Evolutionary conservation across 139 green algal species (phyloP).

Genomic region (Picochlorum sp.): DNA sequence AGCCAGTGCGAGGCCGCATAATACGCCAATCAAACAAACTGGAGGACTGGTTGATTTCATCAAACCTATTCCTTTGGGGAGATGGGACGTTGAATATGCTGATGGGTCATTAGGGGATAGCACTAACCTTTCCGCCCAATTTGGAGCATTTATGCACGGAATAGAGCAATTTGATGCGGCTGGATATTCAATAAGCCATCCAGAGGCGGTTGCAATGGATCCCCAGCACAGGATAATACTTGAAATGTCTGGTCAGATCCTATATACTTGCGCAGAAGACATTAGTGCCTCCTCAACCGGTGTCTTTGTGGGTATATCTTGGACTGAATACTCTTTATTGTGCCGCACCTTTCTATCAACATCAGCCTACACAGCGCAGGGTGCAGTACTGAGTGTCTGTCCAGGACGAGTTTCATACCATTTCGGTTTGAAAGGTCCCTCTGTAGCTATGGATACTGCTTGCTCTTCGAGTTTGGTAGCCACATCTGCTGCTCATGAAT

Average conservation of each 20-base stretch:
- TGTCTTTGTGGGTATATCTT: slow-evolving; percentile 44
- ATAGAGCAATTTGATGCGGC: slow-evolving; percentile 50
- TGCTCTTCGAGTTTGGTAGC: too few relatives aligned
- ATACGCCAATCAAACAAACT: background rate
- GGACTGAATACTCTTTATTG: slow-evolving; percentile 60
- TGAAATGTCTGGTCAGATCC: slow-evolving; percentile 30
- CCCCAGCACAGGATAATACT: slow-evolving; percentile 78
- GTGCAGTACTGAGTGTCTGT: slow-evolving; percentile 53
- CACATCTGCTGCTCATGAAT: too few relatives aligned
- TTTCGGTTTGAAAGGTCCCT: too few relatives aligned
- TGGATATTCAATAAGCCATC: slow-evolving; percentile 38
- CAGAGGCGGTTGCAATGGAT: slow-evolving; percentile 58
- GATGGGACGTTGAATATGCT: slow-evolving; percentile 39
- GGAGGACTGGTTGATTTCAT: slow-evolving; percentile 15
- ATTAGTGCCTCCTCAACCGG: slow-evolving; percentile 3
- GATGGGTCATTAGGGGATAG: slow-evolving; percentile 10
- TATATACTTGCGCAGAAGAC: background rate
- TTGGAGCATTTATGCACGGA: slow-evolving; percentile 35
- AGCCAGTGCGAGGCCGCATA: background rate
- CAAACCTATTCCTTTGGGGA: slow-evolving; percentile 28
- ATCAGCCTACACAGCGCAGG: slow-evolving; percentile 38
- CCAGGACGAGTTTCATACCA: slow-evolving; percentile 59
- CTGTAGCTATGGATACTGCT: too few relatives aligned
- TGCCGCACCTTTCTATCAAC: slow-evolving; percentile 32
- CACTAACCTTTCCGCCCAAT: slow-evolving; percentile 23